Conservation (phyloP, 768 basidiomycete species). For the Phanerochaete sordida region DNA sequence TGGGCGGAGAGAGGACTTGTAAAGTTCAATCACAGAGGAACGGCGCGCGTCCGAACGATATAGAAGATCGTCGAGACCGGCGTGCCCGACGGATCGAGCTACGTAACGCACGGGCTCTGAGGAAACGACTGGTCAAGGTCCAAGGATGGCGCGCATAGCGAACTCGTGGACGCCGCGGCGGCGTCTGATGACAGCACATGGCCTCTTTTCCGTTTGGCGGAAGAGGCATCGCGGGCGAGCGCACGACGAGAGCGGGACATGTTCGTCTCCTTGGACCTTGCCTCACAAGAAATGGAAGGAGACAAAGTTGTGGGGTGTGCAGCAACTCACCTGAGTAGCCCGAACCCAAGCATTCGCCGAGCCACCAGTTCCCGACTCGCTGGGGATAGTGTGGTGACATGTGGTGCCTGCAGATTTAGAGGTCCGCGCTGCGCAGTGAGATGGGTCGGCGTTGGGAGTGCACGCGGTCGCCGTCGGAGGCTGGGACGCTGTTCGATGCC, state of each 20-base stretch:
- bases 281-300: neutral
- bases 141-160: neutral
- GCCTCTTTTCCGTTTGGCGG: neutral
- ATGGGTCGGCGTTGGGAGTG: neutral
- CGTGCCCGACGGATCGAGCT: neutral
- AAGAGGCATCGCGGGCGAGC: neutral
- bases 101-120: neutral
- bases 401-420: neutral
- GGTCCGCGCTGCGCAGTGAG: neutral
- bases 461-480: neutral
- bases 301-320: neutral
- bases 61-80: no score
- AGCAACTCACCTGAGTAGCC: conserved; percentile 67
- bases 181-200: neutral
- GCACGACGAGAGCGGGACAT: neutral
- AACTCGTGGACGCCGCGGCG: neutral
- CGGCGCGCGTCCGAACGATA: no score
- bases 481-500: neutral
- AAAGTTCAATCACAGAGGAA: no score
- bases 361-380: conserved; percentile 55
- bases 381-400: conserved; percentile 25
- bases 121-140: neutral
- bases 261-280: neutral
- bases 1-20: no score
- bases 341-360: conserved; percentile 59